Conservation (phyloP, 176 grass and related monocot genomes). For the Carex myosuroides region DNA sequence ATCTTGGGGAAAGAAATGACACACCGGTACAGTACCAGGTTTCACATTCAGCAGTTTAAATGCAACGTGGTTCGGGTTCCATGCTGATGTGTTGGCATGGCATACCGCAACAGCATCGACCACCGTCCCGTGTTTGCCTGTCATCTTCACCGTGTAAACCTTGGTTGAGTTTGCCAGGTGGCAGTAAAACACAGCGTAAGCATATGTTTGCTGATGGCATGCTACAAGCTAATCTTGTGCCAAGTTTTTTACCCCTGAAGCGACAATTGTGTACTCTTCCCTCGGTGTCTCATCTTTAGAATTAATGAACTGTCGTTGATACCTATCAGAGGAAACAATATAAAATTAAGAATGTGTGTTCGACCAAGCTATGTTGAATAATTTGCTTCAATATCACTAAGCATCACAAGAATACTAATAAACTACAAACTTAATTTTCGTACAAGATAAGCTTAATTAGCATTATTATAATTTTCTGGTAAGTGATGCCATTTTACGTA, state of each 20-base stretch:
- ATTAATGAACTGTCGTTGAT: slow-evolving; percentile 41
- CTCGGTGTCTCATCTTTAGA: slow-evolving; percentile 20
- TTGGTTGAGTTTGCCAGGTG: slow-evolving; percentile 45
- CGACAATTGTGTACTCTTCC: slow-evolving; percentile 50
- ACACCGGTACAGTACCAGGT: slow-evolving; percentile 68
- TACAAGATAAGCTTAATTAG: neutral
- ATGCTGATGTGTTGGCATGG: slow-evolving; percentile 65
- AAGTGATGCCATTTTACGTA: neutral
- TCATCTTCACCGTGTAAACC: slow-evolving; percentile 69
- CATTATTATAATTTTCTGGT: neutral
- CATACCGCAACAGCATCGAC: slow-evolving; percentile 71
- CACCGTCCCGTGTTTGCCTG: slow-evolving; percentile 38
- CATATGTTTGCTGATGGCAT: slow-evolving; percentile 68
- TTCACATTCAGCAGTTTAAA: slow-evolving; percentile 73
- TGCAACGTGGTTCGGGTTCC: slow-evolving; percentile 73
- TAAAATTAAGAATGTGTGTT: neutral
- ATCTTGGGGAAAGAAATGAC: slow-evolving; percentile 82
- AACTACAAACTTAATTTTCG: neutral
- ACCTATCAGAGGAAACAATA: neutral
- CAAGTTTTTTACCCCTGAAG: slow-evolving; percentile 27
- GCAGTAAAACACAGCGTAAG: slow-evolving; percentile 84
- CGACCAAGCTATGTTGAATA: neutral
- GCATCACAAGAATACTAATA: neutral
- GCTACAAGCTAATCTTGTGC: slow-evolving; percentile 29
- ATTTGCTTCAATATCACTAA: neutral